Conservation (phyloP, 768 basidiomycete species). For the Xerocomus potaroensis region DNA sequence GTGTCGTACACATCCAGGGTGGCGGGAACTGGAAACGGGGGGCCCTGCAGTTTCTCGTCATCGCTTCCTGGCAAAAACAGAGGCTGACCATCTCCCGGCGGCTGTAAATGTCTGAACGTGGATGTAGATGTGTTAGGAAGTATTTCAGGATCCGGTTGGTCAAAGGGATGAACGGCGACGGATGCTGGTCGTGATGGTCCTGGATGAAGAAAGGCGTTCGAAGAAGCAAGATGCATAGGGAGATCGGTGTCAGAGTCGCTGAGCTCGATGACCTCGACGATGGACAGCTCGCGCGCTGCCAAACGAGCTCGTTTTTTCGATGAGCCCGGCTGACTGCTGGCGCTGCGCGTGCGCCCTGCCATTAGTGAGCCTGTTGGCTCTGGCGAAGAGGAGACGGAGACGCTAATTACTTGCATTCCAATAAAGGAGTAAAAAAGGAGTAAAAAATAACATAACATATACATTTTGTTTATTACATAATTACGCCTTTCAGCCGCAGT, state of each 20-base stretch:
- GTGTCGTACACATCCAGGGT: neutral
- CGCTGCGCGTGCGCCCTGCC: constrained; percentile 15
- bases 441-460: too few species aligned
- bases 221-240: constrained; percentile 1
- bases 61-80: constrained; percentile 40
- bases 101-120: constrained; percentile 13
- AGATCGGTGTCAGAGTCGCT: constrained; percentile 47
- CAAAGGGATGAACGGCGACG: constrained; percentile 3
- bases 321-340: constrained; percentile 18
- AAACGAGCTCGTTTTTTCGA: constrained; percentile 13
- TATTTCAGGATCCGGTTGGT: constrained; percentile 8
- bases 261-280: constrained; percentile 43
- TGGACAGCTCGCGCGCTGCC: constrained; percentile 7
- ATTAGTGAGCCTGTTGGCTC: constrained; percentile 11
- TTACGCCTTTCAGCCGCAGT: neutral
- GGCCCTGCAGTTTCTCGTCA: constrained; percentile 18
- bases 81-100: constrained; percentile 7
- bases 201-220: neutral
- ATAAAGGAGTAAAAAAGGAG: neutral
- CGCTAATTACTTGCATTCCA: constrained; percentile 24
- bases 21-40: neutral
- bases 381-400: constrained; percentile 27
- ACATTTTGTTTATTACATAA: constrained; percentile 18
- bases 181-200: constrained; percentile 5
- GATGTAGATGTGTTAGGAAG: constrained; percentile 8